Base-by-base conservation (phyloP, 495 filamentous ascomycete genomes). In the Neurospora sp. region DNA sequence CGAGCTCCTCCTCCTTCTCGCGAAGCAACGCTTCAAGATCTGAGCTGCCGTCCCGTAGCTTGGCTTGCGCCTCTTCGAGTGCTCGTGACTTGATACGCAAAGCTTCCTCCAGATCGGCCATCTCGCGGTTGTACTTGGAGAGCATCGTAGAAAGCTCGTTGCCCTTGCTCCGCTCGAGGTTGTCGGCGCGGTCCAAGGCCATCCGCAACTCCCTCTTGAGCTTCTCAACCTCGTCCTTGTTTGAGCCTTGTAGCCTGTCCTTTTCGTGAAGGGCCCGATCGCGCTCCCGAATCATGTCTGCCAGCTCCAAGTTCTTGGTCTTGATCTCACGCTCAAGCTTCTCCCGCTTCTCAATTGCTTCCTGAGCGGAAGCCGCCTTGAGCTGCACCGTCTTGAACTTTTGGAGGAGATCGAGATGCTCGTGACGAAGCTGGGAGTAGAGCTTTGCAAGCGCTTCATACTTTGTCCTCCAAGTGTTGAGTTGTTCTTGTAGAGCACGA, bases 281-380 rank as follows among this genome's bases (percentile, higher is more conserved):
- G 77, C 96, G 87, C 81, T 99, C 96, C 6, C 96, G 89, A 73
- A 99, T 99, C 96, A 99, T 98, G 80, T 98, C 95, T 69, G 96
- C 96, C 59, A 99, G 85, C 82, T 99, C 96, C 20, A 98, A 86
- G 79, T 98, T 99, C 89, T 98, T 99, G 31, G 94, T 97, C 86
- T 99, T 99, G 78, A 98, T 91, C 82, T 99, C 96, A 10, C 95
- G 90, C 83, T 98, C 93, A 72, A 99, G 87, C 83, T 95, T 97
- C 83, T 99, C 96, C 27, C 95, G 90, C 71, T 88, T 90, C 31
- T 98, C 96, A 74, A 98, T 97, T 4, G 96, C 95, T 81, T 98
- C 96, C 80, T 98, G 94, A 0, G 96, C 96, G 4, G 95, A 98
- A 2, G 94, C 93, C 6, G 96, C 96, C 82, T 98, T 98, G 72